phyloP scores from a whole-genome alignment of 805 yeast genomes.

The Teunomyces panamensis region DNA sequence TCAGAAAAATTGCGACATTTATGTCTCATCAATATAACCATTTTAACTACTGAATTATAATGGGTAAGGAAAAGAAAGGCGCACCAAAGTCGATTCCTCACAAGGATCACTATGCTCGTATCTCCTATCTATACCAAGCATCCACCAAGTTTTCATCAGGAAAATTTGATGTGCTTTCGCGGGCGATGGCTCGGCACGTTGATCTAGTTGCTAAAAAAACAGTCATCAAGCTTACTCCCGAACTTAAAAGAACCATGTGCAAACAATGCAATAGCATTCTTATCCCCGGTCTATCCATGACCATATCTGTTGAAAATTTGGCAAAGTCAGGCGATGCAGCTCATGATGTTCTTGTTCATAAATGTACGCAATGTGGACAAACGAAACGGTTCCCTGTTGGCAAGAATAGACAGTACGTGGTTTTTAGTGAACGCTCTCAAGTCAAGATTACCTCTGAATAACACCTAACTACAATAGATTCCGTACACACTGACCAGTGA shows the following conservation, averaged over 20 bases:
- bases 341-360: constrained; percentile 47
- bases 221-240: constrained; percentile 62
- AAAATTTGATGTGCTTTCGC: constrained; percentile 43
- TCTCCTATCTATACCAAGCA: constrained; percentile 58
- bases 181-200: constrained; percentile 53
- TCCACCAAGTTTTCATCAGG: constrained; percentile 39
- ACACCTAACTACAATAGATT: background rate
- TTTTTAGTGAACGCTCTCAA: constrained; percentile 42
- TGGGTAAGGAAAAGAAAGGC: constrained; percentile 7
- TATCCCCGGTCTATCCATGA: constrained; percentile 46
- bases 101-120: constrained; percentile 57
- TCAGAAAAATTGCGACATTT: constrained; percentile 1
- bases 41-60: background rate
- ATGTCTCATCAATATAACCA: background rate
- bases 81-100: constrained; percentile 45
- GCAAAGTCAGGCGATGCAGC: constrained; percentile 29
- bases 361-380: constrained; percentile 52
- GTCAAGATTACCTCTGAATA: background rate
- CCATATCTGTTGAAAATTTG: constrained; percentile 38
- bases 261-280: constrained; percentile 57
- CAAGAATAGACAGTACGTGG: constrained; percentile 42
- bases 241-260: constrained; percentile 65
- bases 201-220: constrained; percentile 64
- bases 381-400: constrained; percentile 65
- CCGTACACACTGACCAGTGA: background rate